Evolutionary conservation across 2,329 filamentous ascomycete species (phyloP), one percentile per base, ranked within the genome.

Genomic region (Corynespora cassiicola): DNA sequence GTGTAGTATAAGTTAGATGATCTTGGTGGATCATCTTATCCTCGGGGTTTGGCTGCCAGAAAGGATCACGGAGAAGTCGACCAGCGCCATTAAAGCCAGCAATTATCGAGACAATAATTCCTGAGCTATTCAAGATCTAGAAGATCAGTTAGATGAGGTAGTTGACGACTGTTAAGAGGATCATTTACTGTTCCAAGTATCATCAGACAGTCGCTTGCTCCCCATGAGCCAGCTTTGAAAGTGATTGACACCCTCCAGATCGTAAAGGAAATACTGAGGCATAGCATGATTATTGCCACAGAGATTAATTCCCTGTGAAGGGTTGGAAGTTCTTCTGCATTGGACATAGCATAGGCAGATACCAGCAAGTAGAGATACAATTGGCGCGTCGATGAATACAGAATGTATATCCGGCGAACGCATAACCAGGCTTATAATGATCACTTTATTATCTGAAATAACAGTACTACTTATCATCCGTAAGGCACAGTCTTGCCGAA

Each of bases 41-140:
- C n/a, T 30, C 11, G 9, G 33, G 15, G n/a, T 35, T 36, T n/a
- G n/a, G n/a, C n/a, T n/a, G n/a, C 36, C 37, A 50, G 30, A 35
- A 47, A 9, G 47, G 37, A 31, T 50, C 47, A n/a, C 34, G 21
- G 15, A 41, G 31, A 7, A 50, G 32, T n/a, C 43, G 39, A 11
- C 47, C 47, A 17, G 36, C 24, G 7, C 47, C 43, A n/a, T 23
- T 31, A 17, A 41, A 23, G 15, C 27, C 36, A 8, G 30, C 24
- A 3, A 36, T 17, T 10, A 45, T 15, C 18, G 36, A 17, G 23
- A 29, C 41, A 4, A 36, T 33, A 3, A 47, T 31, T 16, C 34
- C 24, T 19, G n/a, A 14, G 29, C 29, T 35, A 23, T 29, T 36
- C n/a, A 48, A 14, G 24, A 45, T 31, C 21, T 45, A 32, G 6